Evolutionary conservation across 2,329 filamentous ascomycete genomes (phyloP), one percentile per base, ranked within the genome.

Genomic region (Onygenales sp.): DNA sequence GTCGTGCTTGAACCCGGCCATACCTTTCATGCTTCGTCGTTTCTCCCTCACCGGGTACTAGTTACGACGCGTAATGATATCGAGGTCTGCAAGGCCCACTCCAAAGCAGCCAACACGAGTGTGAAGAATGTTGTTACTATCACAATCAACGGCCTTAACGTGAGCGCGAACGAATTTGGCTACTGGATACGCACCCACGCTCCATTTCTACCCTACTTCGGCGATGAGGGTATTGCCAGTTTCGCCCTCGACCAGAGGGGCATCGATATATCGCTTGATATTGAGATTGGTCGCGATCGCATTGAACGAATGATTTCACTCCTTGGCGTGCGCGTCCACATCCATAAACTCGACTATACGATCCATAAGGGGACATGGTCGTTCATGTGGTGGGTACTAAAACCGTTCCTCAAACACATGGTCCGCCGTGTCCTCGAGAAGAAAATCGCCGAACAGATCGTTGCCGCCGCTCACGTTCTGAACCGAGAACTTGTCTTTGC

Each of bases 401-500:
- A 91, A 68, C 92, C 91, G 0, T 70, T 96, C 11, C 74, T 96
- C 3, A 84, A 88, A 33, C 90, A 90, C 1, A 77, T 96, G 56
- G 73, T 97, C 34, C 84, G 87, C 47, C 86, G 86, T 56, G 81
- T 86, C 1, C 77, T 96, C 55, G 90, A 97, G 70, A 79, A 79
- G 58, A 85, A 92, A 65, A 79, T 96, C 10, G 85, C 87, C 0
- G 75, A 79, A 13, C 81, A 82, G 27, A 86, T 96, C 43, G 80
- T 80, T 1, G 81, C 87, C 40, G 77, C 80, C 10, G 77, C 94
- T 37, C 84, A 85, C 60, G 77, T 82, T 1, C 80, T 87, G 13
- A 96, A 97, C 69, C 81, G 89, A 17, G 92, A 97, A 66, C 73
- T 97, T 6, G 70, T 96, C 1, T 96, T 86, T 67, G 91, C 91